Percentiles rank a stretch among this genome's conserved stretches.
These are phyloP conservation scores for Trichoderma atroviride DNA, from an alignment of 2,329 filamentous ascomycete species.

Conservation along the genomic window DNA sequence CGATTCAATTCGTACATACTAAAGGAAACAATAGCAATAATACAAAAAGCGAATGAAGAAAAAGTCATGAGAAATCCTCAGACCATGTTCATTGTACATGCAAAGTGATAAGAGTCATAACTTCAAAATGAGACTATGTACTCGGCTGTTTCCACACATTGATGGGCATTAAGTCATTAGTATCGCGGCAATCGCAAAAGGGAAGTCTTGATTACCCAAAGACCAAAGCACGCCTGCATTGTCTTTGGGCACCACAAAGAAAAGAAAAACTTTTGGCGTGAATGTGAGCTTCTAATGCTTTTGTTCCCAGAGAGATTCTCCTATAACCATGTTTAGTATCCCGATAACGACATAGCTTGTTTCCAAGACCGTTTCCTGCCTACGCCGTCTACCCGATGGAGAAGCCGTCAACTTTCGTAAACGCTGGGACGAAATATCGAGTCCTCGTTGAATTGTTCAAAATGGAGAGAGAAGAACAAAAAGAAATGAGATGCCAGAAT, in stretches of 20 bases:
- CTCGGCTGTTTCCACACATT: constrained; percentile 3
- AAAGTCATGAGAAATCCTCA: not conserved
- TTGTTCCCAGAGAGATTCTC: constrained; percentile 19
- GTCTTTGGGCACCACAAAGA: constrained; percentile 10
- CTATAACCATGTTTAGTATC: constrained; percentile 25
- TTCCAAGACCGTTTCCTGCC: constrained; percentile 21
- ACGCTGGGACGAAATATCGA: constrained; percentile 12
- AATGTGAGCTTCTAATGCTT: constrained; percentile 26
- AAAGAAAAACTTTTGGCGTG: constrained; percentile 25
- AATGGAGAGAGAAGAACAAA: not conserved
- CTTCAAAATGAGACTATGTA: not conserved
- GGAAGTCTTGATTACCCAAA: constrained; percentile 2
- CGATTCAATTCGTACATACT: constrained; percentile 20
- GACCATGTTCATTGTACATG: not conserved
- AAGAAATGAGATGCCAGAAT: constrained; percentile 8
- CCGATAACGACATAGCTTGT: constrained; percentile 23
- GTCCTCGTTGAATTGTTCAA: constrained; percentile 2
- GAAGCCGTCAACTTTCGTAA: constrained; percentile 11
- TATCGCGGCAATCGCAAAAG: constrained; percentile 10
- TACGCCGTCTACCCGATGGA: constrained; percentile 24
- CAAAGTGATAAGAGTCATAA: not conserved
- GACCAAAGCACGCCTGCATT: constrained; percentile 1
- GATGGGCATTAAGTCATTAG: constrained; percentile 28
- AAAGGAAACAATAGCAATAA: not conserved
- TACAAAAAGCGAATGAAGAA: constrained; percentile 19